These are phyloP conservation scores for Colletotrichum tofieldiae DNA, from an alignment of 2,329 filamentous ascomycete genomes.

Conservation along the genomic window DNA sequence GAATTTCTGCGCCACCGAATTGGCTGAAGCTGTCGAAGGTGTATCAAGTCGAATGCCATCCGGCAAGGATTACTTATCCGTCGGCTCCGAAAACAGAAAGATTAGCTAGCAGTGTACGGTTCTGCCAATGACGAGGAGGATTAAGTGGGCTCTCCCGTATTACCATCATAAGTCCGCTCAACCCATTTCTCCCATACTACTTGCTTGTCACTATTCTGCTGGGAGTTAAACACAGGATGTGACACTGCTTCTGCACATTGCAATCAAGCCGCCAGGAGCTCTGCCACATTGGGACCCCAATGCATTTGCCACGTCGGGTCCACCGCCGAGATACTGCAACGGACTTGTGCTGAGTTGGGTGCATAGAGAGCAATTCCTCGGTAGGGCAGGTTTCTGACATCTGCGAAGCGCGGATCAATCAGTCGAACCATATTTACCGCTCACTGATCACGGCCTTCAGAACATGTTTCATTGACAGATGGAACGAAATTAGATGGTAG, in stretches of 20 bases:
- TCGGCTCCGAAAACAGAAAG: slow-evolving; percentile 20
- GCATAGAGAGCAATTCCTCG: no score
- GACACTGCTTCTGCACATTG: background rate
- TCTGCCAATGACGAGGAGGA: slow-evolving; percentile 6
- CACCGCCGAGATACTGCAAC: no score
- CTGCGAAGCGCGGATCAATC: background rate
- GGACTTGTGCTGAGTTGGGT: no score
- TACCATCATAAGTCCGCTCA: slow-evolving; percentile 20
- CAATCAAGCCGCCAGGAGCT: background rate
- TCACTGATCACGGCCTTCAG: background rate
- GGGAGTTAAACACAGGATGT: background rate
- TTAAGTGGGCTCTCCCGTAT: slow-evolving; percentile 24
- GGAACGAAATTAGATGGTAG: no score
- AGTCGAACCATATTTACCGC: background rate
- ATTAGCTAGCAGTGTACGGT: background rate
- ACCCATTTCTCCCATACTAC: background rate
- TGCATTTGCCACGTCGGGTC: no score
- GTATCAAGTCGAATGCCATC: background rate
- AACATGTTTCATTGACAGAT: no score
- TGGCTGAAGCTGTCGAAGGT: slow-evolving; percentile 8
- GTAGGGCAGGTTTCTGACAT: no score
- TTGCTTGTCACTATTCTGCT: background rate
- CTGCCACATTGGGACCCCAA: no score
- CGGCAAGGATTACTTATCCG: slow-evolving; percentile 28
- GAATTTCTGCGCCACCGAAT: slow-evolving; percentile 12